These are phyloP conservation scores for Massariosphaeria phaeospora DNA, from an alignment of 495 filamentous ascomycete genomes.

Conservation along the genomic window DNA sequence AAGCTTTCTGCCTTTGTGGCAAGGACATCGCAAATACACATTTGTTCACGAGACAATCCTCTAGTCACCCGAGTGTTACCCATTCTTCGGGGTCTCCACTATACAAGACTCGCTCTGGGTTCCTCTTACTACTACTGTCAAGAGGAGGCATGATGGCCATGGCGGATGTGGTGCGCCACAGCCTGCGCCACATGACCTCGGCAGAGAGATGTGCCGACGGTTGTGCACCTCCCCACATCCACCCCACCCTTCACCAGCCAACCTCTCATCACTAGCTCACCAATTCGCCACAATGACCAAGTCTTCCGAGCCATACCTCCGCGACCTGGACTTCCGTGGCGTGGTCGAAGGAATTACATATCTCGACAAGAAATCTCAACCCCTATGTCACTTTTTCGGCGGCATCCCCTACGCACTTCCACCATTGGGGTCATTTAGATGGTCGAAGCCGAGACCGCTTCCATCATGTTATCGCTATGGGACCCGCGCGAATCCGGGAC, in stretches of 20 bases:
- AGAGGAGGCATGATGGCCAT: too few species aligned
- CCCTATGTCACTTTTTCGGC: constrained; percentile 41
- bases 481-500: constrained; percentile 37
- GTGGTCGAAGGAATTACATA: constrained; percentile 34
- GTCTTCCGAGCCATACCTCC: constrained; percentile 22
- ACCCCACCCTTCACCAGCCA: not conserved
- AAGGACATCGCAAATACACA: too few species aligned
- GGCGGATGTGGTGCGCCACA: too few species aligned
- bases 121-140: too few species aligned
- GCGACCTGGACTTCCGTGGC: constrained; percentile 29
- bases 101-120: too few species aligned
- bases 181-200: too few species aligned
- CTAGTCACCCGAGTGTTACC: too few species aligned
- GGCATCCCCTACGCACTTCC: constrained; percentile 48
- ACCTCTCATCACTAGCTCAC: not conserved
- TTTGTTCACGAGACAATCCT: too few species aligned
- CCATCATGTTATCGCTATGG: constrained; percentile 40
- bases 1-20: too few species aligned
- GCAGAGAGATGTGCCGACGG: too few species aligned
- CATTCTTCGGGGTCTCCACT: too few species aligned
- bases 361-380: constrained; percentile 15
- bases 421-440: constrained; percentile 43
- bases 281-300: constrained; percentile 11
- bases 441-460: constrained; percentile 43
- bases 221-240: constrained; percentile 1